phyloP scores from a whole-genome alignment of 2,329 filamentous ascomycete species.

The Aspergillus versicolor region DNA sequence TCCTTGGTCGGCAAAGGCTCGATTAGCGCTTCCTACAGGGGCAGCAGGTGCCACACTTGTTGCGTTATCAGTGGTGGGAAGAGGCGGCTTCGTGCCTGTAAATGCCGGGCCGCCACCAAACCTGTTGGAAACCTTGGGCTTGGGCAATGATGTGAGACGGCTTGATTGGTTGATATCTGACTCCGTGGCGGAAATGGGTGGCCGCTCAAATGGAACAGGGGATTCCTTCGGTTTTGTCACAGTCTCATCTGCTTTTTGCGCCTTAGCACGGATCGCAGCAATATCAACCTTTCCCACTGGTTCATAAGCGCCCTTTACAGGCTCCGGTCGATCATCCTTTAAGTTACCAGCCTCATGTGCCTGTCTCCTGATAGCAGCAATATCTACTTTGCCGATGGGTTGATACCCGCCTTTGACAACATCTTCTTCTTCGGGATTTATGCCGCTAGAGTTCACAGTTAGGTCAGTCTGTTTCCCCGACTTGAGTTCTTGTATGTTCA shows the following conservation, averaged over 20 bases:
- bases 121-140: conserved; percentile 91
- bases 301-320: conserved; percentile 90
- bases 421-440: conserved; percentile 60
- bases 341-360: conserved; percentile 58
- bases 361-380: conserved; percentile 79
- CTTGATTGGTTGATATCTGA: conserved; percentile 68
- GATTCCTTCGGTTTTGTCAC: conserved; percentile 35
- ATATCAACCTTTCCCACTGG: conserved; percentile 97
- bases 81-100: conserved; percentile 83
- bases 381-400: conserved; percentile 96
- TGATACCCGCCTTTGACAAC: conserved; percentile 86
- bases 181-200: conserved; percentile 52
- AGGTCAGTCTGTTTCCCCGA: conserved; percentile 64
- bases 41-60: conserved; percentile 60
- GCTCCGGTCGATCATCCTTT: conserved; percentile 74
- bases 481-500: conserved; percentile 84
- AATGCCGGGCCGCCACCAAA: conserved; percentile 74
- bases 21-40: conserved; percentile 72
- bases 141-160: conserved; percentile 81
- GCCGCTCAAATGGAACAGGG: conserved; percentile 45
- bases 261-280: conserved; percentile 81
- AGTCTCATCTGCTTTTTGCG: conserved; percentile 60
- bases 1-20: conserved; percentile 90
- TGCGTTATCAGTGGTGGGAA: conserved; percentile 67
- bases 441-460: conserved; percentile 50